Evolutionary conservation across 2,329 filamentous ascomycete species (phyloP), one percentile per base, ranked within the genome.

Genomic region (Pseudogymnoascus sp.): DNA sequence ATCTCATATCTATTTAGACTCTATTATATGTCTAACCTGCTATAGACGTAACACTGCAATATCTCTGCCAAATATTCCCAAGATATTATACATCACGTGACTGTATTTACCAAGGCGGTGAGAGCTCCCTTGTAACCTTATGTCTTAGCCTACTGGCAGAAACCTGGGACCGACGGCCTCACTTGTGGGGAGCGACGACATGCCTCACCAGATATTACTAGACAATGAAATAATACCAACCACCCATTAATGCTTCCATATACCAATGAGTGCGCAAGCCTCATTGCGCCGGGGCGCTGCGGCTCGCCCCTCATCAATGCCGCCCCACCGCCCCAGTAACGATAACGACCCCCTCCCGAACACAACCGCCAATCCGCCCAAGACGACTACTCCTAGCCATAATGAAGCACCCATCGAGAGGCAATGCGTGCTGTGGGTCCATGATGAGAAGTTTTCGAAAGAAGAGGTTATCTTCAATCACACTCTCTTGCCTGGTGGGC

Each of bases 401-500:
- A 31, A 56, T 31, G 28, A 68, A 60, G 11, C 64, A 8, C 61
- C 63, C 12, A 61, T 70, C 7, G 70, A 73, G 65, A 70, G 68
- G 60, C 68, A 64, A 38, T 74, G 73, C 60, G 67, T 68, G 37
- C 65, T 75, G 12, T 75, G 72, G 72, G 68, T 72, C n/a, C 73
- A 75, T 40, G 72, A 93, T 73, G 90, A 96, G 68, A 85, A 83
- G 43, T 89, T 92, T 70, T 87, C 88, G 7, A 84, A 83, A 63
- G 90, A 96, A 70, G 90, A 93, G 69, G 87, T 95, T 50, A 80
- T 95, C 22, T 82, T 96, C 70, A 95, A 93, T 72, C 81, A 88
- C 64, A 86, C 90, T 63, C 81, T 87, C 14, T 84, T 93, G 64
- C 83, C 85, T 61, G 83, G 84, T 63, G 79, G 81, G 50, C 81